Percentiles rank a stretch among this genome's conserved stretches.
phyloP scores from a whole-genome alignment of 768 basidiomycete species.

The Xanthoconium purpureum region DNA sequence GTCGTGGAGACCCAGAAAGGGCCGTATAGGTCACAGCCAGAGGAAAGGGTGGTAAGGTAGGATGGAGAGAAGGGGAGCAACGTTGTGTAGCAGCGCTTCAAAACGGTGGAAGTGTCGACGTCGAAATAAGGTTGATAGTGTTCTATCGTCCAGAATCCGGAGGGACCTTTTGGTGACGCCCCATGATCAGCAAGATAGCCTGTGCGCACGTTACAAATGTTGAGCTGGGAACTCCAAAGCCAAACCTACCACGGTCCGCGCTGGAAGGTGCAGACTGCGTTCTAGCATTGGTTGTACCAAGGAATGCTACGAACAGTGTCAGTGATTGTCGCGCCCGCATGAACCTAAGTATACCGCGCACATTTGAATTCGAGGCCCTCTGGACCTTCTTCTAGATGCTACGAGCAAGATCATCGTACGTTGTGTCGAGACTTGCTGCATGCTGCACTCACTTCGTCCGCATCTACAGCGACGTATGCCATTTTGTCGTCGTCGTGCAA shows the following conservation, averaged over 20 bases:
- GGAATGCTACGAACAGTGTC: conserved; percentile 45
- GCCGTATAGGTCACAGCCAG: conserved; percentile 67
- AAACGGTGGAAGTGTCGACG: conserved; percentile 75
- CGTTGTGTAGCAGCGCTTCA: conserved; percentile 73
- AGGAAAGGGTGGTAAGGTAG: conserved; percentile 60
- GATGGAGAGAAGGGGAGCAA: conserved; percentile 68
- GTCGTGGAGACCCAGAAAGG: conserved; percentile 99
- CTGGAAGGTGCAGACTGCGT: conserved; percentile 34
- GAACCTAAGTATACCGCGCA: conserved; percentile 24
- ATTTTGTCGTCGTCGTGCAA: conserved; percentile 30
- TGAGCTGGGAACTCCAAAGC: background rate
- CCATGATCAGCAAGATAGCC: conserved; percentile 64
- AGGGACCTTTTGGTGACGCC: conserved; percentile 41
- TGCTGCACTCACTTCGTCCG: conserved; percentile 56
- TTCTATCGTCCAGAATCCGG: conserved; percentile 77
- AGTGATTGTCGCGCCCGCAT: background rate
- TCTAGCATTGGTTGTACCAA: conserved; percentile 35
- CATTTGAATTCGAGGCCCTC: conserved; percentile 75
- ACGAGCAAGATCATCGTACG: conserved; percentile 1
- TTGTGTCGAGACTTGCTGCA: background rate
- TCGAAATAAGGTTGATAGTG: conserved; percentile 90
- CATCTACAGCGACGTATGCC: conserved; percentile 72
- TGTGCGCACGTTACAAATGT: conserved; percentile 23
- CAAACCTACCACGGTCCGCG: conserved; percentile 47
- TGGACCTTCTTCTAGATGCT: conserved; percentile 64